These are phyloP conservation scores for Oryza meyeriana DNA, from an alignment of 176 grass and related monocot genomes.

Conservation along the genomic window DNA sequence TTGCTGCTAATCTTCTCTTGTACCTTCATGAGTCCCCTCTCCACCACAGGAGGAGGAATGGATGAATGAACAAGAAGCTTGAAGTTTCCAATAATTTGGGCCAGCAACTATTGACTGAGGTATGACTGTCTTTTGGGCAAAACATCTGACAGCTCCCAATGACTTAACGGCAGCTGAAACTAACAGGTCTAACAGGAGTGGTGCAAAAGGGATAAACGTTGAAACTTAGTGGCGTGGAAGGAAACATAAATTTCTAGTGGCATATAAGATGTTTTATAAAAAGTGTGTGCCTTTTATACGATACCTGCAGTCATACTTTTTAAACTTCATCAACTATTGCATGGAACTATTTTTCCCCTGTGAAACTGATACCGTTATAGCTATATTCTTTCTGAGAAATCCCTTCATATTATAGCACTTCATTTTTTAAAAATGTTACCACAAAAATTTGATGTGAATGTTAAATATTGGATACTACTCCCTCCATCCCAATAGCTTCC, in stretches of 20 bases:
- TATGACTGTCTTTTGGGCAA: neutral
- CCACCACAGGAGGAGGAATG: neutral
- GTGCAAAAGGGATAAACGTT: neutral
- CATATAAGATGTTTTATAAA: neutral
- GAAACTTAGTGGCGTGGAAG: neutral
- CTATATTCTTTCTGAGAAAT: neutral
- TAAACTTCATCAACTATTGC: slow-evolving; percentile 1
- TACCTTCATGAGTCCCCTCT: neutral
- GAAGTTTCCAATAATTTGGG: neutral
- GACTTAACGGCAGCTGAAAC: neutral
- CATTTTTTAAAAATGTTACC: neutral
- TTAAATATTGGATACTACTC: slow-evolving; percentile 8
- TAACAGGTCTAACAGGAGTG: neutral
- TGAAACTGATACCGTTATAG: neutral
- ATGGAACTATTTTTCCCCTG: neutral
- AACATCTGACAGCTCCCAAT: neutral
- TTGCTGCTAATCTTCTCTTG: neutral
- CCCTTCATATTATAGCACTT: neutral
- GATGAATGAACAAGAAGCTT: neutral
- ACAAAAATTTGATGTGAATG: neutral
- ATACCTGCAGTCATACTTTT: neutral
- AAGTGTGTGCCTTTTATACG: neutral
- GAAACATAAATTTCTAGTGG: neutral
- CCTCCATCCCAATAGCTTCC: no score
- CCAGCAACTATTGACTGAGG: neutral